Percentiles rank a stretch among this genome's conserved stretches.
Conservation (phyloP, 2,329 filamentous ascomycete genomes). For the Arthrinium puccinioides region DNA sequence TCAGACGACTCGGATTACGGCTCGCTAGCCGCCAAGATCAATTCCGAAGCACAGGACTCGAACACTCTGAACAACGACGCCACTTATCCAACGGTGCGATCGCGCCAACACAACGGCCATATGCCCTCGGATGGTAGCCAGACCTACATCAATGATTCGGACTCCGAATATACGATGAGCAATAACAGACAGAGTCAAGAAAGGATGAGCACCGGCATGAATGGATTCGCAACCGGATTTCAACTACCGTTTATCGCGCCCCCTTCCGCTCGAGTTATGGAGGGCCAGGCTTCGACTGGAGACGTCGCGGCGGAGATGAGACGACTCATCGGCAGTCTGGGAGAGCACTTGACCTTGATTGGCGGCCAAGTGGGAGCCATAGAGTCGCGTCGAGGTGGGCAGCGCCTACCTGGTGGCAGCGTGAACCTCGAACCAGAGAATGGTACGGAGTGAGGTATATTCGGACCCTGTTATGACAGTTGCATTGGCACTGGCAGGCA, state of each 20-base stretch:
- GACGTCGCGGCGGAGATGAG: constrained; percentile 46
- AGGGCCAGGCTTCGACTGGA: constrained; percentile 42
- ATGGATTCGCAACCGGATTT: constrained; percentile 2
- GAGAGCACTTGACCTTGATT: constrained; percentile 39
- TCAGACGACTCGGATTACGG: constrained; percentile 50
- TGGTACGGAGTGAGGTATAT: no score
- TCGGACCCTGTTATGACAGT: no score
- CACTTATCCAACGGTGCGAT: constrained; percentile 4
- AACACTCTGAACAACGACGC: constrained; percentile 7
- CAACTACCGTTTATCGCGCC: constrained; percentile 34
- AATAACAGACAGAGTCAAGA: background rate
- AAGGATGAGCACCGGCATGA: background rate
- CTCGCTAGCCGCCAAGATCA: constrained; percentile 18
- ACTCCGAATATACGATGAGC: constrained; percentile 6
- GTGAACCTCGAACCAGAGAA: background rate
- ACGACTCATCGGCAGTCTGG: constrained; percentile 39
- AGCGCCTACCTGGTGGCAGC: constrained; percentile 2
- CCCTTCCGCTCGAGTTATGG: constrained; percentile 45
- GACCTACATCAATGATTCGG: constrained; percentile 8
- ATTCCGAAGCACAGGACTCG: constrained; percentile 17
- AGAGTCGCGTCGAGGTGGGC: constrained; percentile 19
- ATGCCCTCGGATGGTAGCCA: constrained; percentile 7
- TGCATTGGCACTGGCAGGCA: no score
- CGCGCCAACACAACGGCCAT: constrained; percentile 4
- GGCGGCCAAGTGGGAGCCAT: constrained; percentile 36